Conservation (phyloP, 805 yeast species). For the Lipomyces yamadae region DNA sequence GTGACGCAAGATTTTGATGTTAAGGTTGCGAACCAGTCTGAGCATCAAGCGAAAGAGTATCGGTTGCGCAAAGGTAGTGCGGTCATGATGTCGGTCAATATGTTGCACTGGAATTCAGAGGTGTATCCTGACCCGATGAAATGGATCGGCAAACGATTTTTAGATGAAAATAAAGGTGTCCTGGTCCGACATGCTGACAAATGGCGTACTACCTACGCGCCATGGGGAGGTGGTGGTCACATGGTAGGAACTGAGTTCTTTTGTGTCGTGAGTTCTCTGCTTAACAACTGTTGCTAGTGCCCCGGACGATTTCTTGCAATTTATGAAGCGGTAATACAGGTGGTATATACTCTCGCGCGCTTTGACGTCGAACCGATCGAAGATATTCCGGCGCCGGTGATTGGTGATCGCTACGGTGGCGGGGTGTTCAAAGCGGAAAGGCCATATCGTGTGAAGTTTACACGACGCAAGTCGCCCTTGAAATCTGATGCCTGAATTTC, state of each 20-base stretch:
- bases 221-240: constrained; percentile 35
- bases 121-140: constrained; percentile 32
- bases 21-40: constrained; percentile 12
- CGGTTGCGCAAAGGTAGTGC: not conserved
- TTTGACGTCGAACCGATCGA: constrained; percentile 22
- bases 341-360: constrained; percentile 14
- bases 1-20: constrained; percentile 20
- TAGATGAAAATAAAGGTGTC: constrained; percentile 19
- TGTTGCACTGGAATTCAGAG: constrained; percentile 31
- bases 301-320: constrained; percentile 27
- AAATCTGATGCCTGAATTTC: not conserved
- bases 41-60: not conserved
- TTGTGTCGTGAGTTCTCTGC: not conserved
- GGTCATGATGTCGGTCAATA: constrained; percentile 17
- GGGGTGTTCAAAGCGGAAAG: constrained; percentile 18
- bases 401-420: constrained; percentile 20
- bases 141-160: constrained; percentile 29
- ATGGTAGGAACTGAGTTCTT: constrained; percentile 12
- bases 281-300: constrained; percentile 12
- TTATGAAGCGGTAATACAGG: constrained; percentile 18
- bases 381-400: constrained; percentile 12
- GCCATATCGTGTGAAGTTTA: constrained; percentile 9
- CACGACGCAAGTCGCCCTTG: constrained; percentile 4
- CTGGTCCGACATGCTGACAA: constrained; percentile 15
- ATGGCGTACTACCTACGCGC: constrained; percentile 18